A percentile compares a stretch with the other conserved stretches of the same genome.
Evolutionary conservation across 192 early-diverging fungal species (phyloP).

Genomic region (Coemansia sp.): DNA sequence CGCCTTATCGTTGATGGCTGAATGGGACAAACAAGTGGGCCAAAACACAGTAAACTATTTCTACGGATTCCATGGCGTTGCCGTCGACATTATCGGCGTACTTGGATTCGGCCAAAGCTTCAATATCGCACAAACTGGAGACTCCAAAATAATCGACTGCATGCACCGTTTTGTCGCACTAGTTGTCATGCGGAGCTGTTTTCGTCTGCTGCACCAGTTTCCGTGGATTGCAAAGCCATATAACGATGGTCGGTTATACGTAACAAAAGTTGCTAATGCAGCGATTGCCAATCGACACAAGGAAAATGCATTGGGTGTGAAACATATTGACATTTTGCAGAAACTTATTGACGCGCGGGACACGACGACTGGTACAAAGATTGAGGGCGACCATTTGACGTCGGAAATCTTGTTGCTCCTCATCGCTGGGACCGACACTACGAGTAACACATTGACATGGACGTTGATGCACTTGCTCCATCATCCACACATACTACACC

Average conservation of each 20-base stretch:
- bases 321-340: slow-evolving; percentile 38
- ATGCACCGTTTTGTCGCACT: slow-evolving; percentile 13
- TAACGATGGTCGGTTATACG: background rate
- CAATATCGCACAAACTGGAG: slow-evolving; percentile 6
- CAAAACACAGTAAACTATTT: slow-evolving; percentile 27
- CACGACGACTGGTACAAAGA: slow-evolving; percentile 22
- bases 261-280: slow-evolving; percentile 4
- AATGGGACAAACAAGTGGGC: slow-evolving; percentile 23
- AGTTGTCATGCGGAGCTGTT: background rate
- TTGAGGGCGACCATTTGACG: slow-evolving; percentile 12
- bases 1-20: slow-evolving; percentile 20
- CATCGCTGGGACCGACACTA: slow-evolving; percentile 50
- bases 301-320: background rate
- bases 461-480: slow-evolving; percentile 37
- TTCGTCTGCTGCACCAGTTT: slow-evolving; percentile 8
- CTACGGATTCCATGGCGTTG: slow-evolving; percentile 36
- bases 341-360: slow-evolving; percentile 41
- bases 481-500: slow-evolving; percentile 19
- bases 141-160: slow-evolving; percentile 20
- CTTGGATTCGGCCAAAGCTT: slow-evolving; percentile 44
- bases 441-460: slow-evolving; percentile 47
- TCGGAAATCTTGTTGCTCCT: slow-evolving; percentile 35
- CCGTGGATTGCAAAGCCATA: slow-evolving; percentile 13
- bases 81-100: slow-evolving; percentile 38
- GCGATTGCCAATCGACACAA: slow-evolving; percentile 11